Evolutionary conservation across 768 basidiomycete genomes (phyloP).

Genomic region (Fomitopsis pulvina): DNA sequence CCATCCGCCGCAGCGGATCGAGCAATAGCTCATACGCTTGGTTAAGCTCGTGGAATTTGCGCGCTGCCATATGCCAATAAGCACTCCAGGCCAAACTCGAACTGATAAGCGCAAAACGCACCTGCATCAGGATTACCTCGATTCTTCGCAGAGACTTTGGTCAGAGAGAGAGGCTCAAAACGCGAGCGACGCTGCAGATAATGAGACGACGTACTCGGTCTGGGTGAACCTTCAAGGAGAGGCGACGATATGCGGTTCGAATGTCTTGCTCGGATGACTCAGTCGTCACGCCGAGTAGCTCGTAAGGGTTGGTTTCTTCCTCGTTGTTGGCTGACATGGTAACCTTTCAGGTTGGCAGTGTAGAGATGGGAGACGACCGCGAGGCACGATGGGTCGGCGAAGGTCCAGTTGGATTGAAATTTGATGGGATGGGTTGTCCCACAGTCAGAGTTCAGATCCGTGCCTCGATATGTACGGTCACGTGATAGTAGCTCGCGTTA

Average conservation of each 20-base stretch:
- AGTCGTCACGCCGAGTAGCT: conserved; percentile 51
- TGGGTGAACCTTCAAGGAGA: conserved; percentile 82
- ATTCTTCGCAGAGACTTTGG: conserved; percentile 40
- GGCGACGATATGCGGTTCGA: conserved; percentile 69
- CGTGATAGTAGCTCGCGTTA: too few relatives aligned
- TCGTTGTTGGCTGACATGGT: conserved; percentile 24
- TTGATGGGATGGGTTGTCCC: too few relatives aligned
- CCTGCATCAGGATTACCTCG: conserved; percentile 77
- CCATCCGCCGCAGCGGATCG: conserved; percentile 72
- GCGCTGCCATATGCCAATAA: conserved; percentile 33
- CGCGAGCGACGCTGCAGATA: background rate
- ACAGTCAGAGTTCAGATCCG: too few relatives aligned
- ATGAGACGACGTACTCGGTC: conserved; percentile 55
- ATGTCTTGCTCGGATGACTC: conserved; percentile 77
- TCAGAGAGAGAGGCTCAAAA: conserved; percentile 13
- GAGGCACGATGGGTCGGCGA: too few relatives aligned
- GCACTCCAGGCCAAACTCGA: background rate
- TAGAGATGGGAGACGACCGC: too few relatives aligned
- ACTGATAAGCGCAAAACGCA: conserved; percentile 18
- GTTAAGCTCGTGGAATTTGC: conserved; percentile 81
- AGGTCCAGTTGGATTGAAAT: too few relatives aligned
- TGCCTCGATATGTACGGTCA: too few relatives aligned
- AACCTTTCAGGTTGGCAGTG: too few relatives aligned
- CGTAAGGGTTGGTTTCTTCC: conserved; percentile 69
- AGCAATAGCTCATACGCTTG: conserved; percentile 76